Percentiles rank a stretch among this genome's conserved stretches.
Evolutionary conservation across 78 protist genomes (phyloP).

Genomic region (Speleostelium caveatum): DNA sequence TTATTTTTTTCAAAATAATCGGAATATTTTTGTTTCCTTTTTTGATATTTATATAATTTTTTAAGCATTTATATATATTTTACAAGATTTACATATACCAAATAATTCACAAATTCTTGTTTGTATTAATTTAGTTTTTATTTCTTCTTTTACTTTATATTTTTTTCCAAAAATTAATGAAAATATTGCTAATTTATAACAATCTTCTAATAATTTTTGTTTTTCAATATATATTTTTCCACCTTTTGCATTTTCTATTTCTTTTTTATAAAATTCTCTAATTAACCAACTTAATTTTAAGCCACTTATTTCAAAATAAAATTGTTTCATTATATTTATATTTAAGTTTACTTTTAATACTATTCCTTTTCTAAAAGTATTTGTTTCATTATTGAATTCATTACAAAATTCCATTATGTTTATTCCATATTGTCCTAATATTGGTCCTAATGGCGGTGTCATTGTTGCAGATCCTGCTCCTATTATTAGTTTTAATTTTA

Average conservation of each 20-base stretch:
- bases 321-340: slow-evolving; percentile 9
- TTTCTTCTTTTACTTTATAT: not conserved
- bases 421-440: slow-evolving; percentile 27
- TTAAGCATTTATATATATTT: not conserved
- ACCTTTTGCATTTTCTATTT: not conserved
- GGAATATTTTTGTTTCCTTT: not conserved
- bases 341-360: not conserved
- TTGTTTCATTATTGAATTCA: slow-evolving; percentile 15
- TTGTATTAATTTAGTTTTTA: not conserved
- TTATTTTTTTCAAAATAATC: too few species aligned
- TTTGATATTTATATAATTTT: not conserved
- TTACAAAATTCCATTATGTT: slow-evolving; percentile 19
- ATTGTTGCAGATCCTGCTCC: slow-evolving; percentile 20
- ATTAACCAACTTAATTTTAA: not conserved
- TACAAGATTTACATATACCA: slow-evolving; percentile 17
- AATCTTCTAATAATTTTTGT: slow-evolving; percentile 10
- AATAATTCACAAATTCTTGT: not conserved
- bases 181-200: slow-evolving; percentile 8
- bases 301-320: slow-evolving; percentile 12
- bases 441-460: slow-evolving; percentile 39
- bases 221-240: slow-evolving; percentile 18
- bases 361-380: not conserved
- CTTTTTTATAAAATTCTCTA: slow-evolving; percentile 6
- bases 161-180: not conserved
- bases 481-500: slow-evolving; percentile 30